Base-by-base conservation (phyloP, 805 yeast genomes). In the Cyberlindnera maclurae region DNA sequence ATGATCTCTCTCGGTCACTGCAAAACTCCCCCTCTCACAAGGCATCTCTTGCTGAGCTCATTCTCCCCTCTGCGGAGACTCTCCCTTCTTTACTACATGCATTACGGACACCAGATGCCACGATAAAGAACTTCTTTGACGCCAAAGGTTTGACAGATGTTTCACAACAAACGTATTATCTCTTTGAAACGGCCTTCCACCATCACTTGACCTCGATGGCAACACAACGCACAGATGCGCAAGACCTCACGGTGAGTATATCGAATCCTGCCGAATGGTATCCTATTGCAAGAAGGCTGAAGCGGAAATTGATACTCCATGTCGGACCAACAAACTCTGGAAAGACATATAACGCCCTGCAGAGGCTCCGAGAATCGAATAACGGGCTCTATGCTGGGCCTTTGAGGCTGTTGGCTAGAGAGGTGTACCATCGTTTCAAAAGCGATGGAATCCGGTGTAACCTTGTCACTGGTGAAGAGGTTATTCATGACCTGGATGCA, bases 271-370 rank as follows among this genome's bases (percentile, higher is more conserved):
- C 73, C 9, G 78, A 78, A 46, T 83, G 95, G 88, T 93, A 70
- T 52, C 96, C 97, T 0, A 77, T 70, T 33, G 94, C 98, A 1
- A 68, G 97, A 29, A 74, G 77, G 45, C 67, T 87, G 65, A 79
- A 77, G 46, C 67, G 99, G 29, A 79, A 82, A 36, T 70, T 93
- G 35, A 71, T 82, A n/a, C 74, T 93, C 78, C 99, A 93, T 57
- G 85, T 93, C 10, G 99, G 99, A 0, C 98, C 99, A 1, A 93
- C 99, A 0, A 93, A 93, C 58, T 80, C 93, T 48, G 99, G 99
- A 11, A 93, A 93, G 54, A 93, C 97, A 0, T 84, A 85, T 55
- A 72, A 75, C 34, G 95, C 97, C 0, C 63, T 93, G 33, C 69
- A 82, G 50, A 70, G 77, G 39, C 67, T 93, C 35, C 78, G 78